phyloP scores from a whole-genome alignment of 2,329 filamentous ascomycete species.

The Pestalotiopsis sp. region DNA sequence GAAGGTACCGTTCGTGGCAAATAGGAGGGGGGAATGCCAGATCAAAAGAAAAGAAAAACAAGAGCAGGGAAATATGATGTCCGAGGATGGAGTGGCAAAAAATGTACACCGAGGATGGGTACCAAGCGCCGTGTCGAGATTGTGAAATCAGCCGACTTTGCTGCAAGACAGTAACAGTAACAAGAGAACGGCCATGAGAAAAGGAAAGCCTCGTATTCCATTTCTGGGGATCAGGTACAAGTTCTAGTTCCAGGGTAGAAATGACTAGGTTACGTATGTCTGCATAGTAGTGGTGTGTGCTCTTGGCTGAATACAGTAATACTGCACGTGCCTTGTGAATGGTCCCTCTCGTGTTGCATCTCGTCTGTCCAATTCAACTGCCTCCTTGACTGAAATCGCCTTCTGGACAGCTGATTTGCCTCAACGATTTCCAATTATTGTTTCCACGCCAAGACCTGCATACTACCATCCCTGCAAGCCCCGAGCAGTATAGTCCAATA shows the following conservation, averaged over 20 bases:
- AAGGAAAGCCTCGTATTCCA: background rate
- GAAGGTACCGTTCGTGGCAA: background rate
- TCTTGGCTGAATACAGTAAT: slow-evolving; percentile 2
- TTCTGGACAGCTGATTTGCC: too few species aligned
- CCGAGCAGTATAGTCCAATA: background rate
- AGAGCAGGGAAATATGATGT: background rate
- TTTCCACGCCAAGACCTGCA: background rate
- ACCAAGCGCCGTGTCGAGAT: background rate
- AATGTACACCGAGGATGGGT: background rate
- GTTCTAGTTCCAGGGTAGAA: background rate
- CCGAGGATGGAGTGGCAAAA: background rate
- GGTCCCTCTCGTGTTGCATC: background rate
- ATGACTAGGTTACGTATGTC: background rate
- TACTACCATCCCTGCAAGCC: slow-evolving; percentile 1
- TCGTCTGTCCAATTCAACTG: background rate
- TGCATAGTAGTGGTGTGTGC: background rate
- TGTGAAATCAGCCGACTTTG: background rate
- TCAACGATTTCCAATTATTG: too few species aligned
- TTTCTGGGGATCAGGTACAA: background rate
- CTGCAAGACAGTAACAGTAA: background rate
- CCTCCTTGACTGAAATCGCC: too few species aligned
- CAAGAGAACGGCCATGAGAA: background rate
- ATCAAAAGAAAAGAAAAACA: background rate
- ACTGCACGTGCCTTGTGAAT: background rate
- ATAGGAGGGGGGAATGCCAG: background rate